Conservation (phyloP, 768 basidiomycete genomes). For the Kwoniella mangroviensis region DNA sequence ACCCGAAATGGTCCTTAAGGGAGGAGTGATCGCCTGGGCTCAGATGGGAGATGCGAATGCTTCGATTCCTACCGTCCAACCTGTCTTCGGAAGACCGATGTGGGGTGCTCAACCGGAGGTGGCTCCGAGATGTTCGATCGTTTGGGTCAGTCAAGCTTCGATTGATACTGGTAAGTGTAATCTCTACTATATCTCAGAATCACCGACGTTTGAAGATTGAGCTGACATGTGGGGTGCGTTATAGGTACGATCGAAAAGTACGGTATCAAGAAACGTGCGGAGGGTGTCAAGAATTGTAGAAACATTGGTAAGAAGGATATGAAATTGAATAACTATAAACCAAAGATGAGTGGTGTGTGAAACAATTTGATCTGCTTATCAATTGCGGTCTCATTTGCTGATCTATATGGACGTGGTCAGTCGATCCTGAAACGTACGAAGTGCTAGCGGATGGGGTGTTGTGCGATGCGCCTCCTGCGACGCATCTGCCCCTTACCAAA, state of each 20-base stretch:
- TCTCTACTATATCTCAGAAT: neutral
- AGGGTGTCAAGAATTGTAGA: slow-evolving; percentile 78
- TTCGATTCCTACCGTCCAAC: slow-evolving; percentile 94
- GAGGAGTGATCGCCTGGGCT: slow-evolving; percentile 88
- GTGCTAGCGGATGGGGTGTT: slow-evolving; percentile 80
- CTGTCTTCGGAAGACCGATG: slow-evolving; percentile 84
- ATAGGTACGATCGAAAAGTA: slow-evolving; percentile 69
- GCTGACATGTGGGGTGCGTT: slow-evolving; percentile 21
- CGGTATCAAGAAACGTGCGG: slow-evolving; percentile 70
- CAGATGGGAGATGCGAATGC: slow-evolving; percentile 97
- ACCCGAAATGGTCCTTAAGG: slow-evolving; percentile 93
- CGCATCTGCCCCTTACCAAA: slow-evolving; percentile 69
- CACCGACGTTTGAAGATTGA: neutral
- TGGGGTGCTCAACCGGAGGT: slow-evolving; percentile 81
- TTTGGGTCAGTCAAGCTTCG: slow-evolving; percentile 81
- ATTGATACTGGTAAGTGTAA: slow-evolving; percentile 61
- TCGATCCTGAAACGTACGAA: slow-evolving; percentile 90
- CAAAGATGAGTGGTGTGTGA: slow-evolving; percentile 67
- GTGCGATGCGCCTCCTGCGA: slow-evolving; percentile 76
- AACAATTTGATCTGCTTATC: neutral
- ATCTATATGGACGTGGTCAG: slow-evolving; percentile 49
- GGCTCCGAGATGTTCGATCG: slow-evolving; percentile 80
- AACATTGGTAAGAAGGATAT: slow-evolving; percentile 80
- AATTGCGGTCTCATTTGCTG: neutral
- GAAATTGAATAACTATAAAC: slow-evolving; percentile 87